Evolutionary conservation across 192 early-diverging fungal genomes (phyloP), one percentile per base, ranked within the genome.

Genomic region (Rhizophlyctis rosea): DNA sequence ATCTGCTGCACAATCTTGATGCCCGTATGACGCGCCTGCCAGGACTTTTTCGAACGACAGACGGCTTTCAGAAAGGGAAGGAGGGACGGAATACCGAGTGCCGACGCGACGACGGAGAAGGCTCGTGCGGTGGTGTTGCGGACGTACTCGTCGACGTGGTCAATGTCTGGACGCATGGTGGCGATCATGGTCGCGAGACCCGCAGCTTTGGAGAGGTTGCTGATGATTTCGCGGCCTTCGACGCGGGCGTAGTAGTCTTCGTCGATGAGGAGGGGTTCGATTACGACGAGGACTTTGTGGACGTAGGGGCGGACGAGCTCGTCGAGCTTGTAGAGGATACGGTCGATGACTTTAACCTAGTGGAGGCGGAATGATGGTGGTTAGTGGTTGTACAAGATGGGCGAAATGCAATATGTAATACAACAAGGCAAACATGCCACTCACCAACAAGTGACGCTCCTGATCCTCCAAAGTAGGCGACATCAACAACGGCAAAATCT

Each of bases 311-410:
- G 89, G 4, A 95, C 97, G 34, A 95, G 83, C 53, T 94, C 95
- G 68, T 96, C 97, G 52, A 99, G 74, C 65, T 97, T 94, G 79
- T 94, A 92, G 62, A 99, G 72, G 56, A 93, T 88, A 59, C 97
- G 88, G 72, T 98, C 97, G 65, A 98, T 91, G 66, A 98, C 96
- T 70, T 98, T 99, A n/a, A n/a, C n/a, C n/a, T n/a, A n/a, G n/a
- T n/a, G n/a, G n/a, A n/a, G n/a, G n/a, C 7, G 65, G n/a, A n/a
- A n/a, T n/a, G n/a, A n/a, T n/a, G n/a, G n/a, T n/a, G n/a, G n/a
- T n/a, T n/a, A n/a, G n/a, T n/a, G n/a, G n/a, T n/a, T n/a, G n/a
- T n/a, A n/a, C n/a, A n/a, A n/a, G n/a, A n/a, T n/a, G n/a, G n/a
- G n/a, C 13, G 34, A 55, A 35, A 9, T 0, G 44, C 14, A 33